A percentile compares a stretch with the other conserved stretches of the same genome.
Conservation (phyloP, 2,329 filamentous ascomycete species). For the Trichoderma semiorbis region DNA sequence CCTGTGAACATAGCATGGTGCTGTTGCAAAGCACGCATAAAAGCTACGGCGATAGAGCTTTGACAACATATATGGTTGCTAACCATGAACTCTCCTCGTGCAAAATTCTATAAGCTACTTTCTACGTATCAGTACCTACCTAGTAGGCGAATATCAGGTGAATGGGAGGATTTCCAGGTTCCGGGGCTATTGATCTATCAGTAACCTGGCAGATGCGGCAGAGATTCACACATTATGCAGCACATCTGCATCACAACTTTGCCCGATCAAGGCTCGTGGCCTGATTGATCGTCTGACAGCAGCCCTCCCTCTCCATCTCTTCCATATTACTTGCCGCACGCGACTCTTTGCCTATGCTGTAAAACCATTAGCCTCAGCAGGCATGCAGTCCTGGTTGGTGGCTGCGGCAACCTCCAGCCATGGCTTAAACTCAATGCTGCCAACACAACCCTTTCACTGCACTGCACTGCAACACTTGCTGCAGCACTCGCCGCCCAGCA, state of each 20-base stretch:
- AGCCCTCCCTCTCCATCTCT: background rate
- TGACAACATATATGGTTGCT: background rate
- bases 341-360: background rate
- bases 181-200: background rate
- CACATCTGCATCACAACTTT: background rate
- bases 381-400: background rate
- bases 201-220: background rate
- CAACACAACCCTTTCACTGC: background rate
- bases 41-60: background rate
- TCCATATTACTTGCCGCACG: background rate
- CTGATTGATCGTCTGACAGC: background rate
- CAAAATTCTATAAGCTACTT: background rate
- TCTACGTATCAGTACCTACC: background rate
- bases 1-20: background rate
- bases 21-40: background rate
- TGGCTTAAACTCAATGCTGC: conserved; percentile 7
- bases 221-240: background rate
- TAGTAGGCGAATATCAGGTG: background rate
- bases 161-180: background rate
- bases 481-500: background rate
- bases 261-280: conserved; percentile 1
- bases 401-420: conserved; percentile 10
- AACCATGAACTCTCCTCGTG: background rate
- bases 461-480: background rate
- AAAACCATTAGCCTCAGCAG: background rate